Evolutionary conservation across 2,329 filamentous ascomycete species (phyloP), one percentile per base, ranked within the genome.

Genomic region (Aspergillus persii): DNA sequence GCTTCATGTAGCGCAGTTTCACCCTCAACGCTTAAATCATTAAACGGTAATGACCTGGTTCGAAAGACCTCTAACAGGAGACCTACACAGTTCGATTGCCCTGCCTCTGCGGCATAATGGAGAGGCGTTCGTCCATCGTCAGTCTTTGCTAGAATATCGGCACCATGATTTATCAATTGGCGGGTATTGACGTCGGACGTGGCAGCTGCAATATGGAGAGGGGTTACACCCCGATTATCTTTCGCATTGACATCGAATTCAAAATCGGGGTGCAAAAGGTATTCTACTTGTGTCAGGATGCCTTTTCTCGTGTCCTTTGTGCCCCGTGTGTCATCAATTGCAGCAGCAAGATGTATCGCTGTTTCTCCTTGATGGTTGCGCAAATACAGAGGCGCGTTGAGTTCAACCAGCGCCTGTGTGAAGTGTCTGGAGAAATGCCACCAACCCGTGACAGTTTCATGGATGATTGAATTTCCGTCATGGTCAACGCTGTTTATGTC

Each of bases 1-100:
- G 61, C 61, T 27, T 61, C 48, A 50, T 63, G 61, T 36, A 63
- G 36, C 36, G 61, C 50, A 50, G 59, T 54, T 18, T 56, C 56
- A 15, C 61, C 56, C 23, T 53, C 30, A 4, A 56, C 26, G 11
- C 46, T 58, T 23, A 5, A 26, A 8, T 50, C 15, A 53, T 63
- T 26, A 18, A 59, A 44, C 7, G 46, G 7, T 47, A 55, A 31
- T 12, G 47, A 46, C 18, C 46, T 3, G 31, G 57, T 39, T 18
- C 15, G 15, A 29, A 59, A 61, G 41, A 55, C 27, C 36, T 59
- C 47, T n/a, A 58, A 41, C 1, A 63, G 26, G 3, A 56, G 47
- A 9, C 61, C 59, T 3, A 63, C 39, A 23, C 41, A 44, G 54
- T 61, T 61, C 33, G 49, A 48, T 8, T 63, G 59, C 1, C 59